Evolutionary conservation across 2,329 filamentous ascomycete genomes (phyloP).

Genomic region (Aspergillus puulaauensis): DNA sequence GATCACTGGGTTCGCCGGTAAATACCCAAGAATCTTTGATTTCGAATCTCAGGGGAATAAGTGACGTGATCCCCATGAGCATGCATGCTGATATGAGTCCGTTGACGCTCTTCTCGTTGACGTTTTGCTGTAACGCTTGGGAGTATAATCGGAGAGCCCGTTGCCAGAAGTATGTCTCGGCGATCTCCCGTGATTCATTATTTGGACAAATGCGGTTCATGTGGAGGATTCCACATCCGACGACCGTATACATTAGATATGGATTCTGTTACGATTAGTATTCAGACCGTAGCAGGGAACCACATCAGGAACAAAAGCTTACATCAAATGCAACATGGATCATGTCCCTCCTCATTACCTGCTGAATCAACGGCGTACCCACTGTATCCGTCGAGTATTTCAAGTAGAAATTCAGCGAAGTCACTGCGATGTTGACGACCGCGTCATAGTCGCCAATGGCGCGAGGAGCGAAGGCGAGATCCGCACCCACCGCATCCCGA

Average conservation of each 20-base stretch:
- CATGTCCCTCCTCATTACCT: constrained; percentile 26
- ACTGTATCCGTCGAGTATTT: constrained; percentile 14
- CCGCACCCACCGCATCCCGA: constrained; percentile 6
- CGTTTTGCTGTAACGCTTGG: constrained; percentile 17
- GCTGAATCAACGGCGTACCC: constrained; percentile 11
- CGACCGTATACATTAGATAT: constrained; percentile 32
- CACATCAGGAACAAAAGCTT: neutral
- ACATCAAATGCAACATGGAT: constrained; percentile 26
- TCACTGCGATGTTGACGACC: constrained; percentile 6
- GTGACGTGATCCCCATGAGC: constrained; percentile 27
- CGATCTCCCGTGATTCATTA: constrained; percentile 15
- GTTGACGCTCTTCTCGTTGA: constrained; percentile 24
- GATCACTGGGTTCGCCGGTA: constrained; percentile 18
- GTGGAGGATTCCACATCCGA: constrained; percentile 29
- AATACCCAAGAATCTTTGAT: constrained; percentile 31
- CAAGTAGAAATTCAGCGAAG: constrained; percentile 24
- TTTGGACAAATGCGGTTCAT: constrained; percentile 24
- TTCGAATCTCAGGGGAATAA: constrained; percentile 24
- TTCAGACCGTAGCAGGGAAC: neutral
- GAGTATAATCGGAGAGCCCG: constrained; percentile 28
- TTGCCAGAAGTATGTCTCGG: constrained; percentile 32
- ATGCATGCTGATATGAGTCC: constrained; percentile 32
- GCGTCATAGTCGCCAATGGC: neutral
- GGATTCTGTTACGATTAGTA: constrained; percentile 16
- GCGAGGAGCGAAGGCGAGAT: constrained; percentile 3